Evolutionary conservation across 371 early-diverging fungal genomes (phyloP).

Genomic region (Lichtheimia hyalospora): DNA sequence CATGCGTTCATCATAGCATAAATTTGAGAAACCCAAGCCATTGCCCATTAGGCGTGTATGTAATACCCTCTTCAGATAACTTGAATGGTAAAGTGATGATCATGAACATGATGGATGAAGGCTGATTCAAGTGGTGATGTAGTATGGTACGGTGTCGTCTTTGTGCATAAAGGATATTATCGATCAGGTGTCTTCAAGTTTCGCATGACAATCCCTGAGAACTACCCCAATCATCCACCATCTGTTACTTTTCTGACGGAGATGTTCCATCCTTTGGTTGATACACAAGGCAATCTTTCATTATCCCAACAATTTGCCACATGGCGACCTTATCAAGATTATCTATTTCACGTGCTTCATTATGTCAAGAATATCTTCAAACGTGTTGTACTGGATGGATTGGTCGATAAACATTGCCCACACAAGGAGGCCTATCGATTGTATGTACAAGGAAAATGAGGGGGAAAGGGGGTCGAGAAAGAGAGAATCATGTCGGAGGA

Average conservation of each 20-base stretch:
- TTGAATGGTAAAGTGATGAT: slow-evolving; percentile 61
- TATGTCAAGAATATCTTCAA: slow-evolving; percentile 87
- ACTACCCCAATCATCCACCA: slow-evolving; percentile 85
- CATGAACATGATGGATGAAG: background rate
- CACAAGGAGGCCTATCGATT: slow-evolving; percentile 76
- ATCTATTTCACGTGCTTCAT: slow-evolving; percentile 80
- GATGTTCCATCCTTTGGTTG: slow-evolving; percentile 96
- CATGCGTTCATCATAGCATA: slow-evolving; percentile 46
- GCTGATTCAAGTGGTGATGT: background rate
- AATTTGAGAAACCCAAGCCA: slow-evolving; percentile 75
- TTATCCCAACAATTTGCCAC: slow-evolving; percentile 76
- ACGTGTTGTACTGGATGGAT: slow-evolving; percentile 66
- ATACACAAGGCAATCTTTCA: slow-evolving; percentile 64
- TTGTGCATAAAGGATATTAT: slow-evolving; percentile 89
- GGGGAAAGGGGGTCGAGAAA: background rate
- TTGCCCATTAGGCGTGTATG: slow-evolving; percentile 84
- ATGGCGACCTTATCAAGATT: slow-evolving; percentile 84
- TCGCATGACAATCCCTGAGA: slow-evolving; percentile 81
- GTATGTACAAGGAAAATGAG: slow-evolving; percentile 34
- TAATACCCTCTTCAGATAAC: slow-evolving; percentile 80
- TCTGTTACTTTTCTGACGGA: slow-evolving; percentile 85
- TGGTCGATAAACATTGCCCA: slow-evolving; percentile 69
- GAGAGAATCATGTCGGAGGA: too few species aligned
- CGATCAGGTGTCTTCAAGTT: slow-evolving; percentile 94
- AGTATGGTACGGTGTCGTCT: slow-evolving; percentile 87